phyloP scores from a whole-genome alignment of 2,329 filamentous ascomycete genomes.

The Epicoccum sorghinum region DNA sequence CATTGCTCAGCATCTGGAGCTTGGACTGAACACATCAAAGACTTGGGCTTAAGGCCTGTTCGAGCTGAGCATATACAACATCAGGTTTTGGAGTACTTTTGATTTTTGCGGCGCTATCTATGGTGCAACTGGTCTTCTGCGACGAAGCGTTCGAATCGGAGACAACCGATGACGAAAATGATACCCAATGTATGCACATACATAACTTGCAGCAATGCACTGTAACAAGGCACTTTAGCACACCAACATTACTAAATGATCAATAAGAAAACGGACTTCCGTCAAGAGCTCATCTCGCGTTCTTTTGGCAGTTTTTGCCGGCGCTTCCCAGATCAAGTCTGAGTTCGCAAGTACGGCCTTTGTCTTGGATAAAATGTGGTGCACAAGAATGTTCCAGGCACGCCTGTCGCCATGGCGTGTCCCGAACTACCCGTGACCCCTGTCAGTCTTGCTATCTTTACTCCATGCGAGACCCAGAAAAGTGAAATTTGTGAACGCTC shows the following conservation, averaged over 20 bases:
- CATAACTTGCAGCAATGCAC: not conserved
- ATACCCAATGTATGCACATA: constrained; percentile 14
- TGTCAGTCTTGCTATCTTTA: not conserved
- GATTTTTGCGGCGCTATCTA: not conserved
- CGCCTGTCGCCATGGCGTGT: not conserved
- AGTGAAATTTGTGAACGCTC: constrained; percentile 4
- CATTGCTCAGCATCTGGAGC: constrained; percentile 45
- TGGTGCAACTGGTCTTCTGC: constrained; percentile 33
- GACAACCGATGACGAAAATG: constrained; percentile 15
- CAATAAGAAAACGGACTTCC: not conserved
- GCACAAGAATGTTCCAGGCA: constrained; percentile 7
- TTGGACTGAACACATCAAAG: constrained; percentile 35
- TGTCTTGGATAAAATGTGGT: not conserved
- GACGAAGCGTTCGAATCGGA: constrained; percentile 42
- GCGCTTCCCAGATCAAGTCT: too few relatives aligned
- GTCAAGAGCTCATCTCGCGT: too few relatives aligned
- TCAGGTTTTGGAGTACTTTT: not conserved
- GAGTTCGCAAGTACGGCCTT: not conserved
- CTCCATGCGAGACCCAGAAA: not conserved
- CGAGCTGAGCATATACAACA: not conserved
- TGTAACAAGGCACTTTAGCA: not conserved
- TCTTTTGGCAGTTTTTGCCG: too few relatives aligned
- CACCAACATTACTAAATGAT: not conserved
- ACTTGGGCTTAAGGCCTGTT: constrained; percentile 30
- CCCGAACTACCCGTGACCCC: constrained; percentile 15